Evolutionary conservation across 73 alveolate species (phyloP).

Genomic region (Paramecium sexaurelia): DNA sequence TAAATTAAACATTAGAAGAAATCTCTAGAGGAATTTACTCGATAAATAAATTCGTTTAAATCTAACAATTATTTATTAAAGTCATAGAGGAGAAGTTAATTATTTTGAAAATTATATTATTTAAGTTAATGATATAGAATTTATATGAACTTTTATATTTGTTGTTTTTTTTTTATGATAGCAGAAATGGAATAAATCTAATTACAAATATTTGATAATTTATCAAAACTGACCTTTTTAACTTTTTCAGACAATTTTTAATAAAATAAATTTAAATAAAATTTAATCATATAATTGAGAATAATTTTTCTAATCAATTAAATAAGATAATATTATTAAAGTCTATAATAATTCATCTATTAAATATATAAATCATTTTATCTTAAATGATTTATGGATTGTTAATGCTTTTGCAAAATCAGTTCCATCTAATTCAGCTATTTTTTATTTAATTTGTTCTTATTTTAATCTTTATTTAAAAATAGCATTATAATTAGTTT

Average conservation of each 20-base stretch:
- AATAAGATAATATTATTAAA: no score
- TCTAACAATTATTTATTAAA: neutral
- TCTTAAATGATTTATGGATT: constrained; percentile 48
- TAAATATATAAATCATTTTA: neutral
- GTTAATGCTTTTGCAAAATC: constrained; percentile 47
- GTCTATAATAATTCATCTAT: no score
- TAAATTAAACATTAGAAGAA: neutral
- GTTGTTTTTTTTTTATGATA: no score
- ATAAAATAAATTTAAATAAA: no score
- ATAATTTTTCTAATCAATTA: no score
- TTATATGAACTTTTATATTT: no score
- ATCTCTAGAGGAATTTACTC: neutral
- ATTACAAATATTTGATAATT: no score
- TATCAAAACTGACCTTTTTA: no score
- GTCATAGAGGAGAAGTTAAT: neutral
- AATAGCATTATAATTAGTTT: constrained; percentile 60
- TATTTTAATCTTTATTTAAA: constrained; percentile 56
- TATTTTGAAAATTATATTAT: neutral
- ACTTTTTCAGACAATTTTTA: no score
- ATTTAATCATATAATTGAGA: no score
- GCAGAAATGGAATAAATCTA: no score
- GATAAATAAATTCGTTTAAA: neutral
- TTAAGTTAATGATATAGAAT: neutral
- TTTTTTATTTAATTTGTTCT: constrained; percentile 44
- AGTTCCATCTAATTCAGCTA: constrained; percentile 47